A percentile compares a stretch with the other conserved stretches of the same genome.
Evolutionary conservation across 441 rosid species (phyloP).

Genomic region (Flueggea neowawraea): DNA sequence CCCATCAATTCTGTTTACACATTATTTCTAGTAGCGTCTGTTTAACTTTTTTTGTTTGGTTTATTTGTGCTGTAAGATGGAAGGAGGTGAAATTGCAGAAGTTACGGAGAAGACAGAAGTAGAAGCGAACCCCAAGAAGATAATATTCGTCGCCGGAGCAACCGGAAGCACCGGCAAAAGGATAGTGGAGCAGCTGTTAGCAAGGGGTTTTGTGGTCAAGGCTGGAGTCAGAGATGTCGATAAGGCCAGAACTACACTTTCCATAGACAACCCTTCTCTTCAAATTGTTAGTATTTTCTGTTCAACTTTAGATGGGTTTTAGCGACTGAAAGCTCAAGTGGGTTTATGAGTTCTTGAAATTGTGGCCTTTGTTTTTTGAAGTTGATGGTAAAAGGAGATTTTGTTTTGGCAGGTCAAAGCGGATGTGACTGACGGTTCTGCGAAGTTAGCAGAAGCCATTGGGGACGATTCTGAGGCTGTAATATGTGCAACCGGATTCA

Average conservation of each 20-base stretch:
- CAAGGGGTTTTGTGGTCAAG: slow-evolving; percentile 77
- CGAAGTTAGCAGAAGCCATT: slow-evolving; percentile 76
- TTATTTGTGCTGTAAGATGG: slow-evolving; percentile 43
- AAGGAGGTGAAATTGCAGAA: slow-evolving; percentile 41
- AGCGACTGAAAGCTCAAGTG: not conserved
- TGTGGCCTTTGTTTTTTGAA: not conserved
- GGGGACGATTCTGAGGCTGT: slow-evolving; percentile 85
- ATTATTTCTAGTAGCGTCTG: not conserved
- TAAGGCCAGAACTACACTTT: slow-evolving; percentile 53
- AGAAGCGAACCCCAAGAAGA: slow-evolving; percentile 33
- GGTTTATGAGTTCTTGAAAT: not conserved
- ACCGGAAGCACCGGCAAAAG: slow-evolving; percentile 80
- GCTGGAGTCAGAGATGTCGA: slow-evolving; percentile 83
- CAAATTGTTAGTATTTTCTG: slow-evolving; percentile 49
- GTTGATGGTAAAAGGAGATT: not conserved
- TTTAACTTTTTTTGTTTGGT: not conserved
- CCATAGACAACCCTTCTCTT: slow-evolving; percentile 56
- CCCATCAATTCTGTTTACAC: too few relatives aligned
- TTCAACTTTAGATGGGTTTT: not conserved
- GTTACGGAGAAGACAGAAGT: slow-evolving; percentile 20
- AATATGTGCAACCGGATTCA: slow-evolving; percentile 82
- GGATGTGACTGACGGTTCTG: slow-evolving; percentile 77
- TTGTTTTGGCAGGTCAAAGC: slow-evolving; percentile 66
- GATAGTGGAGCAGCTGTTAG: slow-evolving; percentile 72
- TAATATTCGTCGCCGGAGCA: slow-evolving; percentile 84